Conservation (phyloP, 2,329 filamentous ascomycete genomes). For the Cucurbitaria berberidis region DNA sequence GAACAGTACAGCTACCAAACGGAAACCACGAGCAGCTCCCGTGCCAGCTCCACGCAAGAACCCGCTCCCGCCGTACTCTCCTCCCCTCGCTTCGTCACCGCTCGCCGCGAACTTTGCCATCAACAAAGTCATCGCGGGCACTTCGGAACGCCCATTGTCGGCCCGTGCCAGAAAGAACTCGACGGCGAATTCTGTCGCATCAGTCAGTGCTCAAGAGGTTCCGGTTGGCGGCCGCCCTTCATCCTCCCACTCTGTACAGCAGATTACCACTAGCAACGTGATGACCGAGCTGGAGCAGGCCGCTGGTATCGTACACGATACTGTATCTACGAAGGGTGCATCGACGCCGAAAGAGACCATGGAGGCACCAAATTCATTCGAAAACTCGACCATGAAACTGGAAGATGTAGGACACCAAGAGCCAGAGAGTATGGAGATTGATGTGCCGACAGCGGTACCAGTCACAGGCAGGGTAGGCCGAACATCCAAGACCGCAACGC, state of each 20-base stretch:
- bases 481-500: slow-evolving; percentile 57
- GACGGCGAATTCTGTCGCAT: slow-evolving; percentile 46
- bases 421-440: slow-evolving; percentile 48
- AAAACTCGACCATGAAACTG: slow-evolving; percentile 58
- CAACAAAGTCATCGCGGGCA: slow-evolving; percentile 60
- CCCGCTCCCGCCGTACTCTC: slow-evolving; percentile 64
- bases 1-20: slow-evolving; percentile 58
- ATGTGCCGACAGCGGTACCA: slow-evolving; percentile 36
- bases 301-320: slow-evolving; percentile 34
- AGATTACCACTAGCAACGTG: slow-evolving; percentile 33
- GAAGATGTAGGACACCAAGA: slow-evolving; percentile 59
- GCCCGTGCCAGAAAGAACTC: slow-evolving; percentile 79
- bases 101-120: slow-evolving; percentile 68
- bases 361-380: slow-evolving; percentile 44
- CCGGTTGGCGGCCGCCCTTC: slow-evolving; percentile 39
- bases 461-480: slow-evolving; percentile 48
- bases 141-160: slow-evolving; percentile 65
- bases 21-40: slow-evolving; percentile 71
- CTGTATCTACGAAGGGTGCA: slow-evolving; percentile 27
- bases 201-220: slow-evolving; percentile 58
- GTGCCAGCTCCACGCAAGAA: slow-evolving; percentile 80
- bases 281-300: slow-evolving; percentile 44
- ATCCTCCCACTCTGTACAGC: slow-evolving; percentile 46
- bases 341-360: slow-evolving; percentile 40
- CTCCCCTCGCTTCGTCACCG: slow-evolving; percentile 77